Percentiles rank a stretch among this genome's conserved stretches.
phyloP scores from a whole-genome alignment of 1,284 basidiomycete species.

The Trichosporon faecale region DNA sequence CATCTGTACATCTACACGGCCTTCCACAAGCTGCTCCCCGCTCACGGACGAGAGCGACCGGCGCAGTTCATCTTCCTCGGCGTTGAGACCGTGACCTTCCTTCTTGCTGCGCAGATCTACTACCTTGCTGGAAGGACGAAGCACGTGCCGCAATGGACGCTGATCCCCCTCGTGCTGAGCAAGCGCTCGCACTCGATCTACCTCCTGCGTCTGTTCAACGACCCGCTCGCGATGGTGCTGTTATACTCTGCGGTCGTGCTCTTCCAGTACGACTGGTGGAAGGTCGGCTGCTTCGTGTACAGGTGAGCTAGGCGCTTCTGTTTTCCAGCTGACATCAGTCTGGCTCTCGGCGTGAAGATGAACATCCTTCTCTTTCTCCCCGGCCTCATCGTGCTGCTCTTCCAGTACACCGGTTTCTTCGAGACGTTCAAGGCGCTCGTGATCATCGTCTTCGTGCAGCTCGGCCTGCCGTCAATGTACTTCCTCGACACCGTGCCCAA shows the following conservation, averaged over 20 bases:
- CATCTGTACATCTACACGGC: conserved; percentile 80
- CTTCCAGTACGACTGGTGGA: conserved; percentile 61
- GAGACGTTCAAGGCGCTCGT: conserved; percentile 56
- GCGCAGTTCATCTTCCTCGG: conserved; percentile 76
- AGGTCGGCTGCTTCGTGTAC: conserved; percentile 30
- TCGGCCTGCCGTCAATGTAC: conserved; percentile 69
- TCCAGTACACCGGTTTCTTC: conserved; percentile 64
- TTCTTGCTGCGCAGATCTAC: conserved; percentile 68
- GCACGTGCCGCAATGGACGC: conserved; percentile 68
- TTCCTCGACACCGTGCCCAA: conserved; percentile 51
- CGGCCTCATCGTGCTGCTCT: conserved; percentile 73
- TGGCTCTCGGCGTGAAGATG: conserved; percentile 93
- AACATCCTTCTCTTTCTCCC: conserved; percentile 90
- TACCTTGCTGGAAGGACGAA: conserved; percentile 53
- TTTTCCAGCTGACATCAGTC: conserved; percentile 54
- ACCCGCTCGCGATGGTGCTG: conserved; percentile 74
- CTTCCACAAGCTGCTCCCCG: conserved; percentile 60
- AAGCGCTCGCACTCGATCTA: conserved; percentile 94
- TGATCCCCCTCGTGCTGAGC: conserved; percentile 76
- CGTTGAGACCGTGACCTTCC: conserved; percentile 67
- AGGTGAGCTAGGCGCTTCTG: conserved; percentile 57
- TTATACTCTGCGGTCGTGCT: conserved; percentile 53
- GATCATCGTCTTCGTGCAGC: conserved; percentile 57
- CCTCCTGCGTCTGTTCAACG: conserved; percentile 89
- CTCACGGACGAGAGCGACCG: conserved; percentile 56